Base-by-base conservation (phyloP, 805 yeast genomes). In the Pichia cephalocereana region DNA sequence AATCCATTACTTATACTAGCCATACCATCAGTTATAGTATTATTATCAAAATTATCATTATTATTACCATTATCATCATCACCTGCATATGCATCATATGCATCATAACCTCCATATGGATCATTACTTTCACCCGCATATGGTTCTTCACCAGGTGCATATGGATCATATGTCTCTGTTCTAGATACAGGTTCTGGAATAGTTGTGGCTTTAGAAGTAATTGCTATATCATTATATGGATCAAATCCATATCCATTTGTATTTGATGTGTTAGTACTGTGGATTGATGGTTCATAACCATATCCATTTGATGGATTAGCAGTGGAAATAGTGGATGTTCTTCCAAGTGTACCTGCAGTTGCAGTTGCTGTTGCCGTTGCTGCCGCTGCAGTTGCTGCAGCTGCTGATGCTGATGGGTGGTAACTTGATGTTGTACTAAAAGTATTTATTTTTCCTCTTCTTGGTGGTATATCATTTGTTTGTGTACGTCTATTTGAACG, bases 131-230 rank as follows among this genome's bases (percentile, higher is more conserved):
- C 46, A 27, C 10, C 41, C 6, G 31, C 38, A 39, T 45, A 45
- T 39, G 51, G 48, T 45, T 48, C 49, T 19, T 44, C 46, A 3
- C 47, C 52, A 23, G 51, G 50, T 2, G 48, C 66, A 66, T 59
- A 59, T 50, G 61, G 60, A 56, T 56, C 61, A 42, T 51, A 52
- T n/a, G 56, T 40, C 11, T 27, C 46, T 6, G 47, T 6, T 32
- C 10, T 28, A 23, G 41, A 8, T 4, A 17, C 27, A 27, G 34
- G 8, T 27, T 14, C 15, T n/a, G 40, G n/a, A 12, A 23, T 15
- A 2, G 34, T 37, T 12, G 8, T 12, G 15, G 45, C 41, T 19
- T 40, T 47, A 6, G 44, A 40, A 6, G 37, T 34, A 12, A 45
- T 38, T 15, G 37, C 19, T 19, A 58, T 53, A 28, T 50, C 58